Evolutionary conservation across 768 basidiomycete genomes (phyloP), one percentile per base, ranked within the genome.

Genomic region (Filobasidium floriforme): DNA sequence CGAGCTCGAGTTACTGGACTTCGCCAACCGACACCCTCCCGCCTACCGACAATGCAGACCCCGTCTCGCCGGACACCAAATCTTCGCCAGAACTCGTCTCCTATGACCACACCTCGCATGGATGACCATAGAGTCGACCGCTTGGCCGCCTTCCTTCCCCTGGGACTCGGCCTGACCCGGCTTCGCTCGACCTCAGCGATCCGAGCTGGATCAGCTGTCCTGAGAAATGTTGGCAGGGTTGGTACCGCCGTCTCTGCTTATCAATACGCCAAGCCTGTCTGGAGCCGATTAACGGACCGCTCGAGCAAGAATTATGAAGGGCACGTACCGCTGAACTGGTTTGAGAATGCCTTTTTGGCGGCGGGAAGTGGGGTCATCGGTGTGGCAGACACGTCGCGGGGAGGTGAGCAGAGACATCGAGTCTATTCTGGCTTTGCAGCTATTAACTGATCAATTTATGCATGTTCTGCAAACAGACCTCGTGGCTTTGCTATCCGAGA

Each of bases 401-500:
- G 87, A 69, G 94, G 93, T 91, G 73, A 76, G 87, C 77, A 15
- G 49, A 3, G 18, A 14, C 26, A 6, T 57, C 12, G 24, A n/a
- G 32, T 9, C 3, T 9, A 37, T 4, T 37, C 4, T 37, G 32
- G 9, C 32, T 3, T 37, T 37, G 3, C 32, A 37, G 32, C 32
- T 37, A 37, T 37, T 37, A 9, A 9, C 32, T 37, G 32, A 37
- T 37, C 32, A 37, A 9, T 37, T 37, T 9, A 37, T 37, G 32
- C 3, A 37, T 37, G 32, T 9, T 37, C 32, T 37, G 32, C 32
- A n/a, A n/a, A n/a, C 69, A 97, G 93, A 99, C 77, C 91, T 99
- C 88, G 85, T 98, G 49, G 93, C 96, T 12, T 89, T 90, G 5
- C 83, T 97, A 10, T 91, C 90, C 26, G 96, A 97, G 79, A 91